These are phyloP conservation scores for Phialemoniopsis sp. DNA, from an alignment of 2,329 filamentous ascomycete species.

Conservation along the genomic window DNA sequence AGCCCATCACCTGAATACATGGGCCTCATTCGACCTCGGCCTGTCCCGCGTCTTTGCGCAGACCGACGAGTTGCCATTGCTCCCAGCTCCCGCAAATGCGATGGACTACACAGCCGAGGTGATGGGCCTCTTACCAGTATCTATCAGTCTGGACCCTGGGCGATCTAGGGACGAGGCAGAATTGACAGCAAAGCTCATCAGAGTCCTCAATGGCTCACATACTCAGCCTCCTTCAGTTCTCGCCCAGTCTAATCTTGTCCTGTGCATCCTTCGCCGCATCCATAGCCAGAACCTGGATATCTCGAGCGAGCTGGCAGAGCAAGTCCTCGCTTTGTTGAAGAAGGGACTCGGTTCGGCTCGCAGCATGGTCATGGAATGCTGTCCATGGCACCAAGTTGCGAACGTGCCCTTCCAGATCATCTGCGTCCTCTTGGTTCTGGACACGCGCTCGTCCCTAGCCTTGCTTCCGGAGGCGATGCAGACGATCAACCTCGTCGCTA, in stretches of 20 bases:
- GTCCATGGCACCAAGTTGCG: constrained; percentile 56
- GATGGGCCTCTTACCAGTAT: constrained; percentile 46
- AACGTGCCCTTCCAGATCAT: constrained; percentile 58
- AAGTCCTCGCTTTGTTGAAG: constrained; percentile 39
- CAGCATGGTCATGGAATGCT: constrained; percentile 33
- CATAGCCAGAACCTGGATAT: constrained; percentile 44
- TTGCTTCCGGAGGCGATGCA: constrained; percentile 47
- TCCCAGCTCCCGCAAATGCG: constrained; percentile 30
- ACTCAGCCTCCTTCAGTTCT: constrained; percentile 36
- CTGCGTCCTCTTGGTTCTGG: constrained; percentile 50
- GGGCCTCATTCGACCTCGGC: constrained; percentile 56
- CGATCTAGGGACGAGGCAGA: constrained; percentile 32
- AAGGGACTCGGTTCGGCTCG: constrained; percentile 41
- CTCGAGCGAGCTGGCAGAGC: constrained; percentile 34
- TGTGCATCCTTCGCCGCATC: constrained; percentile 51
- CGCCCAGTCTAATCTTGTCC: constrained; percentile 49
- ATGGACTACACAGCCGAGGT: constrained; percentile 33
- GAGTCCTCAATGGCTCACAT: constrained; percentile 33
- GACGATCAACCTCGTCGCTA: constrained; percentile 33
- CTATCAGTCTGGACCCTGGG: constrained; percentile 49
- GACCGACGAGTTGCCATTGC: constrained; percentile 34
- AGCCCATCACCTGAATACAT: constrained; percentile 53
- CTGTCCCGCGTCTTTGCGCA: constrained; percentile 45
- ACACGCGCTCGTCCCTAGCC: constrained; percentile 41
- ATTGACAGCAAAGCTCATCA: constrained; percentile 34